Evolutionary conservation across 2,329 filamentous ascomycete species (phyloP), one percentile per base, ranked within the genome.

Genomic region (Trichoderma hamatum): DNA sequence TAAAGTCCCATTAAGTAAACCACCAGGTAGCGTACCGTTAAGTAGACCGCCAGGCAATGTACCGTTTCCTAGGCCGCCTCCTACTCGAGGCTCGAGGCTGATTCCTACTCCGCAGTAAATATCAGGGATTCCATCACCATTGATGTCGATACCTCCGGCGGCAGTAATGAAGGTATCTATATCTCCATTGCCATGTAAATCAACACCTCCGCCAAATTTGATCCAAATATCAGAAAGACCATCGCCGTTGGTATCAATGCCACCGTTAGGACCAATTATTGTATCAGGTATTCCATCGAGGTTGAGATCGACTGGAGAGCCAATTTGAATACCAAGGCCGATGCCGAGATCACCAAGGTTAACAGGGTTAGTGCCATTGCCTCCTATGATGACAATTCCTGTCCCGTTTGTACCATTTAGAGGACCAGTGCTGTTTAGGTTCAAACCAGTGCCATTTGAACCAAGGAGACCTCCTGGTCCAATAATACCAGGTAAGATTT

Each of bases 61-160:
- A 1, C 43, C 43, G 5, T 14, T n/a, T 2, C 59, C 39, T 5
- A 32, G 2, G 4, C 30, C 9, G 5, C 4, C 30, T 30, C 30
- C 30, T 30, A 5, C 36, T 3, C 1, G 30, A 21, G 10, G 32
- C 49, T 43, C 39, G 5, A 43, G 16, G 19, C 2, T 4, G n/a
- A 30, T 7, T 5, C 49, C 32, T 13, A 54, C 21, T 14, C 30
- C 32, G 5, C 52, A 34, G 3, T 66, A 51, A n/a, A 71, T 51
- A n/a, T 70, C 46, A 24, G 60, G 59, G 7, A 61, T 51, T 10
- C 36, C 55, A n/a, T 67, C 64, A 3, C 39, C 55, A 49, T 51
- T 61, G 2, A 36, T 19, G 30, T 67, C 64, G 26, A 67, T 60
- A 7, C 26, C 54, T 13, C 59, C 59, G 9, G 5, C 6, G 14